Evolutionary conservation across 2,329 filamentous ascomycete genomes (phyloP).

Genomic region (Aspergillus thermomutatus): DNA sequence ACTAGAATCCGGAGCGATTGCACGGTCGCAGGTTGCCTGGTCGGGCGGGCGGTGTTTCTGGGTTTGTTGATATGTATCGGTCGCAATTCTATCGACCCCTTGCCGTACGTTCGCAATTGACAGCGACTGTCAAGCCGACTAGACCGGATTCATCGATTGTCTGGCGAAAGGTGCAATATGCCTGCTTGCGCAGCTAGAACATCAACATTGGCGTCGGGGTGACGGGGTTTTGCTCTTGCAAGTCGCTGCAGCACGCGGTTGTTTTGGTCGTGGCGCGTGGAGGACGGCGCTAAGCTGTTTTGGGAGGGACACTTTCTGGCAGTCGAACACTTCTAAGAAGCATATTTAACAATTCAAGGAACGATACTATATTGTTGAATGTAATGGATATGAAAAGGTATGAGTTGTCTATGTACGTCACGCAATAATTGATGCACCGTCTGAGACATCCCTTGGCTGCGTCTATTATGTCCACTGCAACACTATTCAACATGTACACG

Average conservation of each 20-base stretch:
- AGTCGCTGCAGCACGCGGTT: constrained; percentile 32
- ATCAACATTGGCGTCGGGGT: constrained; percentile 11
- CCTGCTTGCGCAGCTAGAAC: constrained; percentile 17
- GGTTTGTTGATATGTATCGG: constrained; percentile 6
- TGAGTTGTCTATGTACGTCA: not conserved
- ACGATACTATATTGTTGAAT: not conserved
- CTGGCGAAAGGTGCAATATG: constrained; percentile 3
- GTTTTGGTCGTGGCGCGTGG: constrained; percentile 41
- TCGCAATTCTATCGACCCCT: constrained; percentile 12
- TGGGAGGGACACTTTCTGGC: constrained; percentile 11
- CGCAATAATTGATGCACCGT: not conserved
- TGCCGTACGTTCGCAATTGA: constrained; percentile 9
- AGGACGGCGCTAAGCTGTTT: constrained; percentile 31
- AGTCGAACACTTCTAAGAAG: not conserved
- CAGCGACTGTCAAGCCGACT: not conserved
- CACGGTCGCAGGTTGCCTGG: constrained; percentile 6
- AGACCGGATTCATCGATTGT: not conserved
- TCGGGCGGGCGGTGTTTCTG: not conserved
- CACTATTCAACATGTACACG: not conserved
- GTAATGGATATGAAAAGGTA: not conserved
- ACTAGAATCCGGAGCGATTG: not conserved
- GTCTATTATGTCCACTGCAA: not conserved
- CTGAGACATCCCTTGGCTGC: not conserved
- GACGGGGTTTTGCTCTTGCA: constrained; percentile 17
- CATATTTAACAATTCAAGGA: not conserved